Evolutionary conservation across 441 rosid species (phyloP).

Genomic region (Mallotus japonicus): DNA sequence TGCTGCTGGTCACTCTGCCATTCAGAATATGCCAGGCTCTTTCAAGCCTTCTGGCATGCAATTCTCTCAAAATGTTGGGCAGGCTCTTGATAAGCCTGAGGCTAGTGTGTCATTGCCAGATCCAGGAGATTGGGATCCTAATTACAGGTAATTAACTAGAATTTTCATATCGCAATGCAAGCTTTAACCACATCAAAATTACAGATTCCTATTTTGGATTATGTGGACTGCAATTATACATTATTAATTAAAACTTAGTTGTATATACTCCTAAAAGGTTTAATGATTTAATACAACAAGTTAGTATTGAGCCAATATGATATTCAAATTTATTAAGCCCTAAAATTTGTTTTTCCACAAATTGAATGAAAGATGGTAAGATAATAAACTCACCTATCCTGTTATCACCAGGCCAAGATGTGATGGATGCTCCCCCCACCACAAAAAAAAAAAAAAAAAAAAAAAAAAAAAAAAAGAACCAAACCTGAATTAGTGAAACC

Average conservation of each 20-base stretch:
- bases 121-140: slow-evolving; percentile 99
- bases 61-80: slow-evolving; percentile 43
- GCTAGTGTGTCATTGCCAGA: slow-evolving; percentile 61
- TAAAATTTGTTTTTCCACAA: background rate
- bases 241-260: background rate
- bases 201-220: background rate
- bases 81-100: slow-evolving; percentile 53
- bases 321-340: background rate
- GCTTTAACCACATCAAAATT: background rate
- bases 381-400: background rate
- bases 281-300: background rate
- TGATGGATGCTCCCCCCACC: background rate
- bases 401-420: slow-evolving; percentile 1
- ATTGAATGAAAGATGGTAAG: background rate
- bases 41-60: slow-evolving; percentile 42
- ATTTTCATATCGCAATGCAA: background rate
- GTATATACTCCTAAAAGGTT: background rate
- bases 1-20: slow-evolving; percentile 39
- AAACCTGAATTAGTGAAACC: too few relatives aligned
- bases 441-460: too few relatives aligned
- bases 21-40: slow-evolving; percentile 54
- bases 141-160: slow-evolving; percentile 66
- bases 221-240: background rate
- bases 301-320: background rate
- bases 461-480: too few relatives aligned